These are phyloP conservation scores for Penicillium sp. DNA, from an alignment of 2,329 filamentous ascomycete genomes.

Conservation along the genomic window DNA sequence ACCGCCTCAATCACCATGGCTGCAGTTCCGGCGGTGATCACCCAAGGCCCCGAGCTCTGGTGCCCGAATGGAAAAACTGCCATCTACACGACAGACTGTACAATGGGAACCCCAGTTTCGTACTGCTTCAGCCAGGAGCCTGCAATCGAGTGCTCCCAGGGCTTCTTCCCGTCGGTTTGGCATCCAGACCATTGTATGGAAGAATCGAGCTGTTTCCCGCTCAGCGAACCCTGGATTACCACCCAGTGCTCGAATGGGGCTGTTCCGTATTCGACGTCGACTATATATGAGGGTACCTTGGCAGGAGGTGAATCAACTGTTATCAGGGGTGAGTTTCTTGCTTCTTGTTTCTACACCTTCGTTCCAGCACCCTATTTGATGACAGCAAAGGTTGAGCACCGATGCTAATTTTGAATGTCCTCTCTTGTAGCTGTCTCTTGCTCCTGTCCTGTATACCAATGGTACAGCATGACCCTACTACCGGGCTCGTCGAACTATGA, in stretches of 20 bases:
- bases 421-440: constrained; percentile 21
- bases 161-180: constrained; percentile 26
- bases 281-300: constrained; percentile 21
- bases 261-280: constrained; percentile 19
- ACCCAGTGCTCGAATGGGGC: constrained; percentile 27
- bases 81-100: constrained; percentile 29
- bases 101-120: constrained; percentile 23
- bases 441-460: constrained; percentile 23
- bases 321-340: constrained; percentile 18
- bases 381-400: background rate
- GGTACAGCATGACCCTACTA: constrained; percentile 21
- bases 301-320: constrained; percentile 18
- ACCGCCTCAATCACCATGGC: background rate
- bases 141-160: constrained; percentile 19
- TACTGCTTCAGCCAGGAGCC: constrained; percentile 22
- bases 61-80: constrained; percentile 22
- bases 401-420: background rate
- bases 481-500: constrained; percentile 11
- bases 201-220: constrained; percentile 23
- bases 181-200: constrained; percentile 27
- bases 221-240: constrained; percentile 24
- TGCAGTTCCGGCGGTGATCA: constrained; percentile 13
- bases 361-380: background rate
- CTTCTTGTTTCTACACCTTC: background rate
- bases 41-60: constrained; percentile 10